Evolutionary conservation across 495 filamentous ascomycete species (phyloP).

Genomic region (Aspergillus cavernicola): DNA sequence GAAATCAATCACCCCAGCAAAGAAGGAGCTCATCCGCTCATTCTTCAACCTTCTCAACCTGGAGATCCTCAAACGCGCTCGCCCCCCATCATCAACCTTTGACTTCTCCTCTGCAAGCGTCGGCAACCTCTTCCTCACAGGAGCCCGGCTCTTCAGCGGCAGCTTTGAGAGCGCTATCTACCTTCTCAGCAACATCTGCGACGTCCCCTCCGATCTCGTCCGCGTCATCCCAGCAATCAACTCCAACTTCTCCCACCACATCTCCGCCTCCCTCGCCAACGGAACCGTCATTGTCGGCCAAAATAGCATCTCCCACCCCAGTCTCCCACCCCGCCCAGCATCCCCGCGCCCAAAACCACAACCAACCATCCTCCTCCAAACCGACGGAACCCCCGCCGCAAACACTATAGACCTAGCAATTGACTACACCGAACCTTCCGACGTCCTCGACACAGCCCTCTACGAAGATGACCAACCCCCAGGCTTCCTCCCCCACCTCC

Average conservation of each 20-base stretch:
- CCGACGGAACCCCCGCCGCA: slow-evolving; percentile 27
- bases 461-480: slow-evolving; percentile 85
- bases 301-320: slow-evolving; percentile 88
- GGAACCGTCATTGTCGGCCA: slow-evolving; percentile 83
- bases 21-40: slow-evolving; percentile 86
- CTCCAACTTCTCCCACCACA: slow-evolving; percentile 91
- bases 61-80: slow-evolving; percentile 82
- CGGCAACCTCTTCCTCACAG: slow-evolving; percentile 91
- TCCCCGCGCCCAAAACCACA: slow-evolving; percentile 33
- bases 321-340: slow-evolving; percentile 38
- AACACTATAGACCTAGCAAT: slow-evolving; percentile 19
- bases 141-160: slow-evolving; percentile 76
- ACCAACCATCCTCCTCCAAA: slow-evolving; percentile 34
- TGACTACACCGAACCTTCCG: slow-evolving; percentile 69
- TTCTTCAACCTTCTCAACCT: slow-evolving; percentile 84
- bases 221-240: slow-evolving; percentile 86
- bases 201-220: slow-evolving; percentile 64
- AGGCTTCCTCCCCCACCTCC: slow-evolving; percentile 73
- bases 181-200: slow-evolving; percentile 74
- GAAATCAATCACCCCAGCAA: slow-evolving; percentile 70
- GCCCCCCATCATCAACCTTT: slow-evolving; percentile 72
- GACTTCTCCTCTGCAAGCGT: slow-evolving; percentile 85
- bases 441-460: slow-evolving; percentile 20
- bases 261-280: slow-evolving; percentile 74
- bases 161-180: slow-evolving; percentile 81